Base-by-base conservation (phyloP, 2,329 filamentous ascomycete genomes). In the Aspergillus hortae region DNA sequence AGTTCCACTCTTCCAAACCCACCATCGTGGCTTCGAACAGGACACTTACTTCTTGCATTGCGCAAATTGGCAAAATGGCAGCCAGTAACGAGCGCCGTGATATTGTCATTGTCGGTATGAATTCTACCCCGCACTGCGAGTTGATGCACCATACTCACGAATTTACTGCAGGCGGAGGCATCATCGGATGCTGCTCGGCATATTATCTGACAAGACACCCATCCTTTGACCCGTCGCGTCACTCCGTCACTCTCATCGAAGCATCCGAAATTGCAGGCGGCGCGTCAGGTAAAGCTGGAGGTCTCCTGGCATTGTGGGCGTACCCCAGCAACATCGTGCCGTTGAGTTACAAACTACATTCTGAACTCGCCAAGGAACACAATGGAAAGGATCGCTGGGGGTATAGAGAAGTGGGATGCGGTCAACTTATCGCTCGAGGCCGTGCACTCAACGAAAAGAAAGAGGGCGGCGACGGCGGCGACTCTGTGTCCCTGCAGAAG, bases 231-330 rank as follows among this genome's bases (percentile, higher is more conserved):
- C 84, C 86, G 40, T 73, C 81, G 19, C 81, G 83, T 48, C 89
- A 96, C 69, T 86, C 79, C 48, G 87, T 97, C 63, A 95, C 89
- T 1, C 78, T 99, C 27, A 80, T 97, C 49, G 94, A 99, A 77
- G 91, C 94, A 0, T 85, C 85, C 3, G 80, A 85, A 42, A 86
- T 97, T 58, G 94, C 94, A 6, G 84, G 90, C n/a, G 92, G 89
- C 21, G 92, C 94, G 35, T 96, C 91, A 7, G 94, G 94, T 38
- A 97, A 96, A 74, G 92, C 94, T 0, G 94, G 94, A 14, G 94
- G 94, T 1, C 79, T 99, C 4, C 80, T 99, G 19, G 94, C 87
- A 1, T 77, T 92, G 14, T 97, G 92, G 91, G 94, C 92, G 1
- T 96, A 96, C 66, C 94, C 94, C 0, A 78, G 77, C 52, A 87